Base-by-base conservation (phyloP, 2,329 filamentous ascomycete species). In the Kalmusia sp. region DNA sequence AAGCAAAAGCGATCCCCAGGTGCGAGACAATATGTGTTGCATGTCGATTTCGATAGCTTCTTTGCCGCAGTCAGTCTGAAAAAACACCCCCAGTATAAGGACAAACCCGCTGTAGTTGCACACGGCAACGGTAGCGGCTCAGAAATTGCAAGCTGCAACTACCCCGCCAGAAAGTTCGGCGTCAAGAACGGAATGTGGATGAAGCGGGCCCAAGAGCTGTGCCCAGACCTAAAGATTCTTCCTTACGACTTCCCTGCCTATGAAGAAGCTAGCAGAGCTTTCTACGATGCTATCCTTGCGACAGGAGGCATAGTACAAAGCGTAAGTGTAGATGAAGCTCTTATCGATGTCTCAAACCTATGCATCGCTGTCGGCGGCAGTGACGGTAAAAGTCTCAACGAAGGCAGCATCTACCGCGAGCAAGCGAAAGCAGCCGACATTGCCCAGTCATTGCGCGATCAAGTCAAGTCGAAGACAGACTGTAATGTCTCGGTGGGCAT, bases 131-230 rank as follows among this genome's bases (percentile, higher is more conserved):
- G 93, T 0, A 86, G 85, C 21, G 92, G 91, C 0, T 96, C 93
- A 0, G 95, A 99, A 70, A 98, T 99, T 66, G 95, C 95, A 19
- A 97, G 93, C 59, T 99, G 95, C 76, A 99, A 99, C 67, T 99
- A 99, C 70, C 87, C 89, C 17, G 95, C 96, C 6, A 86, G 95
- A 31, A 82, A 85, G 27, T 95, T 88, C 63, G 93, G 93, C 1
- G 82, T 99, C 49, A 96, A 93, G 70, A 99, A 99, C 63, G 96
- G 96, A 31, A 99, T 98, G 95, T 99, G 96, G 95, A 98, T 99
- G 93, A 96, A 93, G 71, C 83, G 84, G 28, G 95, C 95, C 0
- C 81, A 89, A 54, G 88, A 95, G 61, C 74, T 95, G 15, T 99
- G 92, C 68, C 88, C 93, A 0, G 86, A 92, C 19, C 79, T 99